Percentiles rank a stretch among this genome's conserved stretches.
These are phyloP conservation scores for Perkinsus chesapeaki DNA, from an alignment of 169 alveolate species.

Conservation along the genomic window DNA sequence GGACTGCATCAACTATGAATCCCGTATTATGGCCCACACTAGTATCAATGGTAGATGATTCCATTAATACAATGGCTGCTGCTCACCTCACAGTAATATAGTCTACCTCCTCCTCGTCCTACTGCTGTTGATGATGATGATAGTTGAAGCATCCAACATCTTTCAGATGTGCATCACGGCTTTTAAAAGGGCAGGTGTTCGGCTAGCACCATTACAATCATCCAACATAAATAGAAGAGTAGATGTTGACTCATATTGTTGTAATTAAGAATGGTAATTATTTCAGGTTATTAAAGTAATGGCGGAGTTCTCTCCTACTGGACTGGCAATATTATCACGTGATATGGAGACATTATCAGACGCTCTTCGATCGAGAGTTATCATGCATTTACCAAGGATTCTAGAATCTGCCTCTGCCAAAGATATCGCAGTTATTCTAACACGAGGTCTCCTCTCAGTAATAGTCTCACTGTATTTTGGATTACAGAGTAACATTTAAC, in stretches of 20 bases:
- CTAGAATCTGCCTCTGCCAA: neutral
- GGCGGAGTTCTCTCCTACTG: neutral
- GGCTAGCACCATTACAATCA: neutral
- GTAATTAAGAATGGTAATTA: neutral
- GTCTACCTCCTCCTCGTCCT: neutral
- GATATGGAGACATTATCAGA: neutral
- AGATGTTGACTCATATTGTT: neutral
- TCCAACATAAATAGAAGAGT: neutral
- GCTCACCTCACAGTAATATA: neutral
- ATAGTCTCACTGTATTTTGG: too few species aligned
- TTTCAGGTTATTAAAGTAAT: neutral
- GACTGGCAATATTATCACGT: neutral
- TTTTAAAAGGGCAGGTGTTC: neutral
- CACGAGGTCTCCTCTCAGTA: neutral
- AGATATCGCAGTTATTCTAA: neutral
- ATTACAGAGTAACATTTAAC: too few species aligned
- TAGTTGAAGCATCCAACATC: too few species aligned
- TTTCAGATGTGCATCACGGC: neutral
- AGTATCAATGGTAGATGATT: neutral
- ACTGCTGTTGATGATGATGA: too few species aligned
- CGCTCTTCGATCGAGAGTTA: neutral
- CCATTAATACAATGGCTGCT: neutral
- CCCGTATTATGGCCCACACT: neutral
- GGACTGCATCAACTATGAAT: neutral
- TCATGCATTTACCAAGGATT: neutral